Conservation (phyloP, 306 rosid species). For the Cicer judaicum region DNA sequence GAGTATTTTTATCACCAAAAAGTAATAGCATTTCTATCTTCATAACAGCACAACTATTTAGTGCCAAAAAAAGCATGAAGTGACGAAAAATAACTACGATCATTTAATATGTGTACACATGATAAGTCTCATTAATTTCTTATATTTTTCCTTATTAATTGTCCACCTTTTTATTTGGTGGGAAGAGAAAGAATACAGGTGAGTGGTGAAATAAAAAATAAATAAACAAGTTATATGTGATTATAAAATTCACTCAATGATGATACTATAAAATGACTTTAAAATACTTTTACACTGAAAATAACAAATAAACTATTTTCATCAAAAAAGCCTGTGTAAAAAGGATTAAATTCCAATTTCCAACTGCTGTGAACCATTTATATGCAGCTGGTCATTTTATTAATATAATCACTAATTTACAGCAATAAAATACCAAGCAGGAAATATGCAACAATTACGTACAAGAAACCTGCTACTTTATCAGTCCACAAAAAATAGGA, state of each 20-base stretch:
- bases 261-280: not conserved
- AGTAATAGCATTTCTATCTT: too few species aligned
- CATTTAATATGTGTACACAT: not conserved
- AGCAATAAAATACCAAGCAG: slow-evolving; percentile 1
- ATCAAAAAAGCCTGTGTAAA: not conserved
- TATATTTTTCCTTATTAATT: not conserved
- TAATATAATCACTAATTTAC: slow-evolving; percentile 27
- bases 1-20: too few species aligned
- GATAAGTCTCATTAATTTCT: not conserved
- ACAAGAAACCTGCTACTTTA: slow-evolving; percentile 7
- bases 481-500: not conserved
- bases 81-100: not conserved
- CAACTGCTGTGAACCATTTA: slow-evolving; percentile 8
- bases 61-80: not conserved
- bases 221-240: not conserved
- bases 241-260: not conserved
- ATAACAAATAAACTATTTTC: not conserved
- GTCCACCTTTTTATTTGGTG: not conserved
- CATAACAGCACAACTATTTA: not conserved
- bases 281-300: not conserved
- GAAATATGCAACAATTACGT: slow-evolving; percentile 7
- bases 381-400: slow-evolving; percentile 3
- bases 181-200: not conserved
- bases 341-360: slow-evolving; percentile 23
- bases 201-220: not conserved